Percentiles rank a stretch among this genome's conserved stretches.
Evolutionary conservation across 1,284 basidiomycete species (phyloP).

Genomic region (Heterobasidion annosum): DNA sequence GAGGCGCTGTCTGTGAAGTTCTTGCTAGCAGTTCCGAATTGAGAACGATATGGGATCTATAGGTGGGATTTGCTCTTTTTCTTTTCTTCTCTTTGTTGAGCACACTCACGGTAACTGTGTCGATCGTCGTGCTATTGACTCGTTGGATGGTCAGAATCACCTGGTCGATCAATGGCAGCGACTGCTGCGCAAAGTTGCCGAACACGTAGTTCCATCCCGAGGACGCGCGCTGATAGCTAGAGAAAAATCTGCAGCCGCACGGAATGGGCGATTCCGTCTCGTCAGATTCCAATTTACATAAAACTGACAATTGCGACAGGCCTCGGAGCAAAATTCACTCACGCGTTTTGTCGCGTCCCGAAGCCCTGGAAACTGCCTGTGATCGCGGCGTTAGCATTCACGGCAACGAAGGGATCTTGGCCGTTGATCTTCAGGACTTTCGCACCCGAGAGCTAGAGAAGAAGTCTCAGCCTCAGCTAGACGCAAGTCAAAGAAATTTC

Average conservation of each 20-base stretch:
- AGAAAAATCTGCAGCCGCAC: conserved; percentile 24
- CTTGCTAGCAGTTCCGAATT: conserved; percentile 31
- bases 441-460: conserved; percentile 41
- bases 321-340: conserved; percentile 1
- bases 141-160: conserved; percentile 41
- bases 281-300: not conserved
- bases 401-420: conserved; percentile 40
- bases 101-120: conserved; percentile 32
- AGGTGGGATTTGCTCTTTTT: not conserved
- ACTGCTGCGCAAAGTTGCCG: conserved; percentile 54
- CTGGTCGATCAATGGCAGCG: conserved; percentile 42
- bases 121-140: conserved; percentile 27
- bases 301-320: not conserved
- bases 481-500: not conserved
- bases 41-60: conserved; percentile 51
- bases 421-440: conserved; percentile 46
- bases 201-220: conserved; percentile 46
- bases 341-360: conserved; percentile 41
- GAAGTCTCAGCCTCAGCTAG: conserved; percentile 1
- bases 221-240: conserved; percentile 26
- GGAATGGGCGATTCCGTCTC: not conserved
- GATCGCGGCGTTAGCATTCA: conserved; percentile 40
- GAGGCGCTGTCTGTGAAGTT: conserved; percentile 42
- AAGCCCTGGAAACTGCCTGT: conserved; percentile 33
- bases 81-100: not conserved